Evolutionary conservation across 352 stramenopile species (phyloP).

Genomic region (Globisporangium spinosum): DNA sequence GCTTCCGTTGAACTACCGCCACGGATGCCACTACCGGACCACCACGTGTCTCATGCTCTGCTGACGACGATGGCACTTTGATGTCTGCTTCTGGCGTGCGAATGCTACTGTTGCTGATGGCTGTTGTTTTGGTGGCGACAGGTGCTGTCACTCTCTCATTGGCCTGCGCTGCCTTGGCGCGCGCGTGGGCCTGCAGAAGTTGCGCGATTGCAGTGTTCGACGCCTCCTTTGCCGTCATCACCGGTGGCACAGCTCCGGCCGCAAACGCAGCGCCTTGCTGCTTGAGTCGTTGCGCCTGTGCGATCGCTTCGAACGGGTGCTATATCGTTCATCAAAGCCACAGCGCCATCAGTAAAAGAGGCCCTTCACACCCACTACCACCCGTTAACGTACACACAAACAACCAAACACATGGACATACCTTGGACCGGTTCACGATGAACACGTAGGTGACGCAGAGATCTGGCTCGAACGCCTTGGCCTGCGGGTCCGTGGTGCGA

Average conservation of each 20-base stretch:
- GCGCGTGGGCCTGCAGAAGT: conserved; percentile 17
- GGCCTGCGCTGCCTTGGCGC: conserved; percentile 1
- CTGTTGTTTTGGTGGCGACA: background rate
- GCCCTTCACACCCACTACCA: background rate
- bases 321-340: conserved; percentile 3
- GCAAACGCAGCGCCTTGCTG: background rate
- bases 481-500: conserved; percentile 81
- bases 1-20: background rate
- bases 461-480: conserved; percentile 81
- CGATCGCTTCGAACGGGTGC: conserved; percentile 19
- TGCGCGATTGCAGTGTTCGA: conserved; percentile 34
- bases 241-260: background rate
- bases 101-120: background rate
- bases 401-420: conserved; percentile 17
- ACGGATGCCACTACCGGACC: background rate
- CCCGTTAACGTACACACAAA: background rate
- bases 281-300: conserved; percentile 13
- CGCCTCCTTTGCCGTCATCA: background rate
- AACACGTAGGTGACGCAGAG: conserved; percentile 86
- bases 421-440: conserved; percentile 76
- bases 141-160: background rate
- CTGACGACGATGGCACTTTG: background rate
- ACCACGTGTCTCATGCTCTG: conserved; percentile 1
- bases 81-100: background rate
- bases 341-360: background rate